phyloP scores from a whole-genome alignment of 2,329 filamentous ascomycete genomes.

The Botrytis byssoidea region DNA sequence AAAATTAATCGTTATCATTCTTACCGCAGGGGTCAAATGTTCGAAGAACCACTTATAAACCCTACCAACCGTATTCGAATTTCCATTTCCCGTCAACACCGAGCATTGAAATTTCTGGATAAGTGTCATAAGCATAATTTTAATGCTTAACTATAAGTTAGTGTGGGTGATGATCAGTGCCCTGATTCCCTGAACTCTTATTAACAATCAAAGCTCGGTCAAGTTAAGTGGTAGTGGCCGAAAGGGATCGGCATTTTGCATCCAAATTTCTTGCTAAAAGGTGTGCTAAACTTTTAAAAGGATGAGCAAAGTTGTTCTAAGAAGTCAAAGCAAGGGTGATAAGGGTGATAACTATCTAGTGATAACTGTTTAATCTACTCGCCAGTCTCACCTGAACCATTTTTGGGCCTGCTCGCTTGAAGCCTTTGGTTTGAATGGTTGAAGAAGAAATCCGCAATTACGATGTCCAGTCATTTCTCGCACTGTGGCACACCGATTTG shows the following conservation, averaged over 20 bases:
- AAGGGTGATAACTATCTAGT: background rate
- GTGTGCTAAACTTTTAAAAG: background rate
- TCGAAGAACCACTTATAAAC: constrained; percentile 4
- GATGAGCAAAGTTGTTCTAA: background rate
- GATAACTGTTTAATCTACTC: background rate
- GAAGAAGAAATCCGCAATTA: constrained; percentile 10
- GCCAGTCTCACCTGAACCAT: background rate
- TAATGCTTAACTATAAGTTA: background rate
- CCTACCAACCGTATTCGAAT: constrained; percentile 12
- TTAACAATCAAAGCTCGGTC: constrained; percentile 8
- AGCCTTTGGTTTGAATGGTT: background rate
- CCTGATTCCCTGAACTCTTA: background rate
- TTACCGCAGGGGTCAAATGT: background rate
- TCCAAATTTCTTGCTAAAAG: background rate
- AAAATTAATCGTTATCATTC: background rate
- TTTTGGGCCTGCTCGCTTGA: constrained; percentile 6
- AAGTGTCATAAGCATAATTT: constrained; percentile 14
- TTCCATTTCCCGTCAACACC: constrained; percentile 2
- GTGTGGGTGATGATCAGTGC: background rate
- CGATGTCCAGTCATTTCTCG: background rate
- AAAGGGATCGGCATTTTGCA: constrained; percentile 1
- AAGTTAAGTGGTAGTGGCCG: background rate
- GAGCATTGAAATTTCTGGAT: background rate
- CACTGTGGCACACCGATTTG: constrained; percentile 3
- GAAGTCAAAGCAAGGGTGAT: constrained; percentile 6